A percentile compares a stretch with the other conserved stretches of the same genome.
phyloP scores from a whole-genome alignment of 148 eudicot genomes.

The Silene uniflora region DNA sequence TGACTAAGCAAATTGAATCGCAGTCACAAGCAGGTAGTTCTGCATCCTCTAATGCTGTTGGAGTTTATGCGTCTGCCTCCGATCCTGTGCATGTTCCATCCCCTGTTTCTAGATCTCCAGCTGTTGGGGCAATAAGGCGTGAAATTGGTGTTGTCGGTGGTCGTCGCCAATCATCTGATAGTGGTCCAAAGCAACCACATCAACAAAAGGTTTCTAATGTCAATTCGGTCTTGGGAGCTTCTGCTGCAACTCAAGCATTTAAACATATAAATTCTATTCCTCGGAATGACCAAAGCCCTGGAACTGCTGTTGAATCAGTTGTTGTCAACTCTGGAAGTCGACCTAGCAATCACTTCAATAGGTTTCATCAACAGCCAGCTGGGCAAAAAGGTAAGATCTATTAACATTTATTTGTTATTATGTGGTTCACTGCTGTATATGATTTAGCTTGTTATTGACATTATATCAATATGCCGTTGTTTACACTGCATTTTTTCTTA shows the following conservation, averaged over 20 bases:
- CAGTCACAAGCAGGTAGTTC: conserved; percentile 29
- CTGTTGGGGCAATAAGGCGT: conserved; percentile 82
- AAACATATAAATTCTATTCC: conserved; percentile 34
- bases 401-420: background rate
- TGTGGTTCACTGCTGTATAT: background rate
- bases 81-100: conserved; percentile 99
- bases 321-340: conserved; percentile 37
- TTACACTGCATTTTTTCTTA: no score
- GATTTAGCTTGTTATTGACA: no score
- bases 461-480: no score
- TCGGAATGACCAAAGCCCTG: conserved; percentile 41
- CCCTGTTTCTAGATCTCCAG: conserved; percentile 59
- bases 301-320: conserved; percentile 41
- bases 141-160: conserved; percentile 88
- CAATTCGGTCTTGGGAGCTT: conserved; percentile 35
- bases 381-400: conserved; percentile 63
- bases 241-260: conserved; percentile 40
- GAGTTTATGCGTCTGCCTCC: conserved; percentile 82
- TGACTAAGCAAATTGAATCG: conserved; percentile 38
- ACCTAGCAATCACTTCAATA: conserved; percentile 48
- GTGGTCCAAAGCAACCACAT: conserved; percentile 42
- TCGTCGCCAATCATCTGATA: conserved; percentile 58
- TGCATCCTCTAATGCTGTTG: conserved; percentile 55
- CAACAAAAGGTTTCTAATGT: conserved; percentile 40
- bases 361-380: conserved; percentile 50